These are phyloP conservation scores for Zasmidium cellare DNA, from an alignment of 2,329 filamentous ascomycete genomes.

Conservation along the genomic window DNA sequence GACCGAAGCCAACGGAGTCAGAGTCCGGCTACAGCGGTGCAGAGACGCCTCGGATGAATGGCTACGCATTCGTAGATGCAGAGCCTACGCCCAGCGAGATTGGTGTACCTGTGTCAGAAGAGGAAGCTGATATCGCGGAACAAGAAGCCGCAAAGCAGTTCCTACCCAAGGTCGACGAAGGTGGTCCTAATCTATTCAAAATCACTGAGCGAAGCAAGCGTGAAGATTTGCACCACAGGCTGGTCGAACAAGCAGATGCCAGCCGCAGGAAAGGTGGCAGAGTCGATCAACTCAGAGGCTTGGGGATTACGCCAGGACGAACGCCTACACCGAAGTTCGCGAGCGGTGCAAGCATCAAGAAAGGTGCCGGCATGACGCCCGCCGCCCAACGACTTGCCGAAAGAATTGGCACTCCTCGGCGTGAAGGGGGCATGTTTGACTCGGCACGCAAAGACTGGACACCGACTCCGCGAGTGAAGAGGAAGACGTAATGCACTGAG, in stretches of 20 bases:
- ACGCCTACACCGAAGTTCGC: constrained; percentile 70
- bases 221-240: constrained; percentile 79
- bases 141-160: constrained; percentile 41
- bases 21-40: constrained; percentile 62
- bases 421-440: constrained; percentile 20
- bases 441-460: constrained; percentile 16
- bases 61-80: constrained; percentile 92
- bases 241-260: constrained; percentile 79
- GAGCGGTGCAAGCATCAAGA: constrained; percentile 51
- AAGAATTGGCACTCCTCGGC: constrained; percentile 53
- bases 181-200: constrained; percentile 74
- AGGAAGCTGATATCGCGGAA: constrained; percentile 34
- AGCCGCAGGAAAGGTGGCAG: constrained; percentile 65
- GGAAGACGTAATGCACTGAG: constrained; percentile 10
- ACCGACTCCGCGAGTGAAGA: constrained; percentile 21
- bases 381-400: constrained; percentile 70
- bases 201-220: constrained; percentile 72
- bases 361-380: constrained; percentile 62
- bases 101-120: constrained; percentile 44
- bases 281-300: constrained; percentile 32
- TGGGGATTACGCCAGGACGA: constrained; percentile 46
- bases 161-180: constrained; percentile 49
- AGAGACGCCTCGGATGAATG: constrained; percentile 88
- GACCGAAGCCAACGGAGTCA: constrained; percentile 61
- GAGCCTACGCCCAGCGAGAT: constrained; percentile 61